Conservation (phyloP, 1,139 yeast species). For the Debaryomycetaceae sp. region DNA sequence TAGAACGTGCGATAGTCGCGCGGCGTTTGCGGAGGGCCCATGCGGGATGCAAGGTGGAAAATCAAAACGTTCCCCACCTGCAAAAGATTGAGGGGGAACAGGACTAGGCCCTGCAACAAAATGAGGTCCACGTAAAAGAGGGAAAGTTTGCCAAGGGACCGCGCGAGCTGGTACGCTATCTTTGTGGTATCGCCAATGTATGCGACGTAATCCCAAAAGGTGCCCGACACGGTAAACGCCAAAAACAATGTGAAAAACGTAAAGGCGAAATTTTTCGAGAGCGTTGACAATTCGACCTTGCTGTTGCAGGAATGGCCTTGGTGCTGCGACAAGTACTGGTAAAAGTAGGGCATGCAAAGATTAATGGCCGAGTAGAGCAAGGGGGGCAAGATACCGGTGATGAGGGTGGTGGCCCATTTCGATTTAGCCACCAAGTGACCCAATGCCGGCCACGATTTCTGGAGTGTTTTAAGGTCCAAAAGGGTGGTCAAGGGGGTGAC, state of each 20-base stretch:
- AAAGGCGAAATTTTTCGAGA: conserved; percentile 74
- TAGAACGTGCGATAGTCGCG: conserved; percentile 37
- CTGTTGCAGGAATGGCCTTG: conserved; percentile 77
- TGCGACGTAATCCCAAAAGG: conserved; percentile 55
- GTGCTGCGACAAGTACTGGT: conserved; percentile 51
- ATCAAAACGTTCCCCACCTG: conserved; percentile 51
- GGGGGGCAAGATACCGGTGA: conserved; percentile 46
- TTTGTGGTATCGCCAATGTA: conserved; percentile 63
- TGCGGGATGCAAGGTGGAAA: conserved; percentile 36
- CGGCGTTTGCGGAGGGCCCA: conserved; percentile 42
- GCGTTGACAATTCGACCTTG: conserved; percentile 69
- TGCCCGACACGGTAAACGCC: conserved; percentile 75
- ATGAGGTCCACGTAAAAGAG: conserved; percentile 76
- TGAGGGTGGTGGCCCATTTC: conserved; percentile 60
- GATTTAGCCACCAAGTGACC: conserved; percentile 50
- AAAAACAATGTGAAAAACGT: conserved; percentile 76
- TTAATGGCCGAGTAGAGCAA: conserved; percentile 56
- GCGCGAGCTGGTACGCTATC: conserved; percentile 69
- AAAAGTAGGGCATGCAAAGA: conserved; percentile 63
- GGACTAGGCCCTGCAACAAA: conserved; percentile 72
- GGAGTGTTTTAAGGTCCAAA: conserved; percentile 58
- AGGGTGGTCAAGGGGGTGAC: conserved; percentile 68
- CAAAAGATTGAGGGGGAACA: conserved; percentile 68
- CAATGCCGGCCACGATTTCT: conserved; percentile 62
- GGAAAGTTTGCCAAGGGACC: conserved; percentile 58